Evolutionary conservation across 176 grass and related monocot genomes (phyloP).

Genomic region (Chloris gayana): DNA sequence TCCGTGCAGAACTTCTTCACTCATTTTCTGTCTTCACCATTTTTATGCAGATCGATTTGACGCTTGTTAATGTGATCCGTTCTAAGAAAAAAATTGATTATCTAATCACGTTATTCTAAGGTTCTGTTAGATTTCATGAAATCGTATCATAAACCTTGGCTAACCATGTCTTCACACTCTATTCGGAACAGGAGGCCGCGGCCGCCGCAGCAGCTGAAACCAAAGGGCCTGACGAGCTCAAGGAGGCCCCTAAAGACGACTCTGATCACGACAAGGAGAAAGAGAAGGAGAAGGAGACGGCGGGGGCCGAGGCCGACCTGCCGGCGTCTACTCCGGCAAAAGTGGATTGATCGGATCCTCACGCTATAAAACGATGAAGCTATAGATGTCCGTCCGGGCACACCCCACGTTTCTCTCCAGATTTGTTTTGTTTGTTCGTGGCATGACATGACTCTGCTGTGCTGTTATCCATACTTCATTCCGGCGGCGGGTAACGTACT

Average conservation of each 20-base stretch:
- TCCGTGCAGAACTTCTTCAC: not conserved
- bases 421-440: not conserved
- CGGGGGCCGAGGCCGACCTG: not conserved
- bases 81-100: no score
- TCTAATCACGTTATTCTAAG: no score
- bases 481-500: not conserved
- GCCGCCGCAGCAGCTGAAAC: not conserved
- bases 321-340: not conserved
- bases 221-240: not conserved
- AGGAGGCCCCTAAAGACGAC: not conserved
- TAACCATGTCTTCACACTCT: not conserved
- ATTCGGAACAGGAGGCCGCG: not conserved
- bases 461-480: not conserved
- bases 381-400: not conserved
- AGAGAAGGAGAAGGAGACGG: conserved; percentile 5
- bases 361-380: no score
- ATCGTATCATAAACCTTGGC: not conserved
- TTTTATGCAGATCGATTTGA: not conserved
- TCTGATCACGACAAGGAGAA: not conserved
- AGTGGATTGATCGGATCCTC: conserved; percentile 15
- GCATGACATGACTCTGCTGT: not conserved
- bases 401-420: not conserved
- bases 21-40: no score
- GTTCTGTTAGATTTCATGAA: not conserved
- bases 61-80: not conserved